phyloP scores from a whole-genome alignment of 2,329 filamentous ascomycete genomes.

The Cytospora mali region DNA sequence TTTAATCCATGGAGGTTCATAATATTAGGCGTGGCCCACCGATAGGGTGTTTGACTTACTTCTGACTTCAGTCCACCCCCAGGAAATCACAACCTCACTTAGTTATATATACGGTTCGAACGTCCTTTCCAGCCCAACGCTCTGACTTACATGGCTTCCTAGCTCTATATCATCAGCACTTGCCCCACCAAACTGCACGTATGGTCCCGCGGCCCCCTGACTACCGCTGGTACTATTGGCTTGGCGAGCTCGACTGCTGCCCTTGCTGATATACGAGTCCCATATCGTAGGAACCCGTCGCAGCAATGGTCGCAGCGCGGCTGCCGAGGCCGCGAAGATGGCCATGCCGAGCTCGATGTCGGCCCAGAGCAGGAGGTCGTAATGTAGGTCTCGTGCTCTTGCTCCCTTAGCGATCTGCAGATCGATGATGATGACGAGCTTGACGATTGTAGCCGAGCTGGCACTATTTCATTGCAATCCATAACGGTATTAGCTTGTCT shows the following conservation, averaged over 20 bases:
- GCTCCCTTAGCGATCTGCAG: slow-evolving; percentile 32
- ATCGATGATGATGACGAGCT: slow-evolving; percentile 37
- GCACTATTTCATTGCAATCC: slow-evolving; percentile 29
- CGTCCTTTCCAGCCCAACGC: neutral
- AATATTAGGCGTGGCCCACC: no score
- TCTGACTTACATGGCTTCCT: neutral
- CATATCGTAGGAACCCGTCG: slow-evolving; percentile 31
- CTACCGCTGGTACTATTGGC: neutral
- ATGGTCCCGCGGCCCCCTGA: neutral
- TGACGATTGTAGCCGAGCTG: slow-evolving; percentile 39
- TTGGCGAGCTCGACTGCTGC: neutral
- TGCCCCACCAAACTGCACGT: neutral
- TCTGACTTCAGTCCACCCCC: neutral
- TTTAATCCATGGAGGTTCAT: no score
- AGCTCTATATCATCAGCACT: neutral
- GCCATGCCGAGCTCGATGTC: slow-evolving; percentile 38
- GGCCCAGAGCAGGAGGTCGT: slow-evolving; percentile 38
- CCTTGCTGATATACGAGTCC: slow-evolving; percentile 8
- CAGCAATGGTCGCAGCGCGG: slow-evolving; percentile 36
- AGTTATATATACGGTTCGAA: neutral
- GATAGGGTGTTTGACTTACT: no score
- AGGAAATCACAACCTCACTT: neutral
- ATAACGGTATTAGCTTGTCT: slow-evolving; percentile 4
- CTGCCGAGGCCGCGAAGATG: slow-evolving; percentile 36
- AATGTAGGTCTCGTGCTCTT: slow-evolving; percentile 33